These are phyloP conservation scores for Colletotrichum orchidophilum DNA, from an alignment of 2,329 filamentous ascomycete species.

Conservation along the genomic window DNA sequence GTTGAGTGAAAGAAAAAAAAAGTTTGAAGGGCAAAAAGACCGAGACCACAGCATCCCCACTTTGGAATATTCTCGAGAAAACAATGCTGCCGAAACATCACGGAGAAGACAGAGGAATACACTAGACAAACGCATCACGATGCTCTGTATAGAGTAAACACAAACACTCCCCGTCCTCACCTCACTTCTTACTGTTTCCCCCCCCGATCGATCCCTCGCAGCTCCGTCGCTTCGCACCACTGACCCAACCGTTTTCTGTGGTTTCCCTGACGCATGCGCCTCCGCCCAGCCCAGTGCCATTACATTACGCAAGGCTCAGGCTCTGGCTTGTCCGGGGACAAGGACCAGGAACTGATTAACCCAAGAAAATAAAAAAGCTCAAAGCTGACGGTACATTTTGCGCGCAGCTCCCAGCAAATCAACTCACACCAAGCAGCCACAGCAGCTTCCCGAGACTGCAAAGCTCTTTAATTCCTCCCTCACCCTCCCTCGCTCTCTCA, in stretches of 20 bases:
- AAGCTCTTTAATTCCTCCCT: not conserved
- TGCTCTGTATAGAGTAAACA: not conserved
- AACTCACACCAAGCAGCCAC: not conserved
- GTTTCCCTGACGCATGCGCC: not conserved
- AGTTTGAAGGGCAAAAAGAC: not conserved
- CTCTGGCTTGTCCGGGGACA: not conserved
- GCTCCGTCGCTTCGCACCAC: conserved; percentile 12
- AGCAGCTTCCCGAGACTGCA: not conserved
- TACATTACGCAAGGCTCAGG: conserved; percentile 5
- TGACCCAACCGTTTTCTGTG: not conserved
- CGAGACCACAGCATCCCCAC: not conserved
- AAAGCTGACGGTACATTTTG: not conserved
- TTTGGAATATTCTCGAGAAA: conserved; percentile 32
- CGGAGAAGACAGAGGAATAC: not conserved
- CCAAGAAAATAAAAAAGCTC: not conserved
- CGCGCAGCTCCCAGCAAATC: not conserved
- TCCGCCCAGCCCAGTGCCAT: not conserved
- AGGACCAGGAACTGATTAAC: not conserved
- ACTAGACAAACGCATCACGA: conserved; percentile 4
- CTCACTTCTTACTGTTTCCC: not conserved
- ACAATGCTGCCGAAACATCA: conserved; percentile 1
- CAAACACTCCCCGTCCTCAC: not conserved
- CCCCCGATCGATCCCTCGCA: conserved; percentile 28
- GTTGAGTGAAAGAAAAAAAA: not conserved
- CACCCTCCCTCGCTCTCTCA: not conserved